Conservation (phyloP, 768 basidiomycete genomes). For the Suillus spraguei region DNA sequence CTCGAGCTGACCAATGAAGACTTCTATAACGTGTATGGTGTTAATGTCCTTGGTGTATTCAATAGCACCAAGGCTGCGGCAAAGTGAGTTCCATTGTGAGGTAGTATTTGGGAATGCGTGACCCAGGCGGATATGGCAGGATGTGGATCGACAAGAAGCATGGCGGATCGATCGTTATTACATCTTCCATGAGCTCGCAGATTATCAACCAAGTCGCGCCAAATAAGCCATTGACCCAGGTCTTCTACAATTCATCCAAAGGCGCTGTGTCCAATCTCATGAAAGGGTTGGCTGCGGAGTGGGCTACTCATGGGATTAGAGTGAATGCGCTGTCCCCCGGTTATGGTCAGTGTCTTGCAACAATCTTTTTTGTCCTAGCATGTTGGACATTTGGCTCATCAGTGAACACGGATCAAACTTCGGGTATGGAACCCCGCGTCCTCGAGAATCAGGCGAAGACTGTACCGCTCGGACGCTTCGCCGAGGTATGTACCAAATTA, state of each 20-base stretch:
- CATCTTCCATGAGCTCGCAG: constrained; percentile 66
- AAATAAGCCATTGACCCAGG: constrained; percentile 56
- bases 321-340: constrained; percentile 68
- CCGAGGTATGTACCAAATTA: constrained; percentile 39
- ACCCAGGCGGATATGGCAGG: constrained; percentile 27
- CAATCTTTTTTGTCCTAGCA: neutral
- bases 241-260: constrained; percentile 60
- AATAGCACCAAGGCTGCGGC: constrained; percentile 62
- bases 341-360: constrained; percentile 37
- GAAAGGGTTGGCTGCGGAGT: constrained; percentile 63
- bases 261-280: constrained; percentile 65
- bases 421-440: constrained; percentile 49
- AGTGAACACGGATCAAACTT: constrained; percentile 65
- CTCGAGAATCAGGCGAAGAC: constrained; percentile 50
- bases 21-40: constrained; percentile 55
- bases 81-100: constrained; percentile 38
- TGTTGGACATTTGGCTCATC: neutral
- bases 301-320: constrained; percentile 54
- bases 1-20: constrained; percentile 57
- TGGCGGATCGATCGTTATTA: constrained; percentile 62
- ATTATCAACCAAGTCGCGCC: constrained; percentile 56
- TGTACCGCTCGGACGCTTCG: constrained; percentile 60
- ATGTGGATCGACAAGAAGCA: constrained; percentile 44
- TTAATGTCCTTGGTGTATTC: constrained; percentile 72
- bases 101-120: neutral